Conservation (phyloP, 2,329 filamentous ascomycete species). For the Colletotrichum endophyticum region DNA sequence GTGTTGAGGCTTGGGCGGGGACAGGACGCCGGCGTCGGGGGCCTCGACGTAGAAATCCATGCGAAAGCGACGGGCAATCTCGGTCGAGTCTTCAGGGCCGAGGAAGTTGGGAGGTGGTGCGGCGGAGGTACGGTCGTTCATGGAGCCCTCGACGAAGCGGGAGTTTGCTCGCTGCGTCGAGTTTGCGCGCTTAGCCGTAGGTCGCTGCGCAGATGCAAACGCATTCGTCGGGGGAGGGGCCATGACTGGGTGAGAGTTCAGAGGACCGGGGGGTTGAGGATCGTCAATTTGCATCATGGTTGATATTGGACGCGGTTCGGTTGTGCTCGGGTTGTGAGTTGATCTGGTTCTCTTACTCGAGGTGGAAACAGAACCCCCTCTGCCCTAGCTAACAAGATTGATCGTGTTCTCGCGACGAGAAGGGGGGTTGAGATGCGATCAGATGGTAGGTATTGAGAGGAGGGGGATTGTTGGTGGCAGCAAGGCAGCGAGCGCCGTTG, state of each 20-base stretch:
- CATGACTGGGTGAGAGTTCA: constrained; percentile 21
- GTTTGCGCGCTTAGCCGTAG: constrained; percentile 12
- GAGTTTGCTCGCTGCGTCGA: constrained; percentile 20
- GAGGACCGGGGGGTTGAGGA: constrained; percentile 11
- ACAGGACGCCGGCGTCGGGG: constrained; percentile 19
- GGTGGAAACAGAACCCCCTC: background rate
- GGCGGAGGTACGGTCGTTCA: constrained; percentile 80
- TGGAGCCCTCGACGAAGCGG: constrained; percentile 79
- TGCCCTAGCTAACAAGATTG: background rate
- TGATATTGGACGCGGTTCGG: background rate
- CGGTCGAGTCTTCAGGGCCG: constrained; percentile 38
- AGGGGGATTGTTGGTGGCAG: background rate
- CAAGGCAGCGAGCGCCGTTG: background rate
- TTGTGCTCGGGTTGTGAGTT: background rate
- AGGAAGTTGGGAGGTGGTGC: constrained; percentile 74
- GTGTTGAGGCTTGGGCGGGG: constrained; percentile 7
- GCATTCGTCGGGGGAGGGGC: background rate
- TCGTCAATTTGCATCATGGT: constrained; percentile 4
- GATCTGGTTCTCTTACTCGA: background rate
- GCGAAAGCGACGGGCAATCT: constrained; percentile 28
- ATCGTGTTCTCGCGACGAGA: background rate
- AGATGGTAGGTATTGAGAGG: background rate
- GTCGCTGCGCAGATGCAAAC: background rate
- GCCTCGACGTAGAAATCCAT: constrained; percentile 24
- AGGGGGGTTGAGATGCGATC: background rate